Base-by-base conservation (phyloP, 805 yeast genomes). In the Candida saitoana region DNA sequence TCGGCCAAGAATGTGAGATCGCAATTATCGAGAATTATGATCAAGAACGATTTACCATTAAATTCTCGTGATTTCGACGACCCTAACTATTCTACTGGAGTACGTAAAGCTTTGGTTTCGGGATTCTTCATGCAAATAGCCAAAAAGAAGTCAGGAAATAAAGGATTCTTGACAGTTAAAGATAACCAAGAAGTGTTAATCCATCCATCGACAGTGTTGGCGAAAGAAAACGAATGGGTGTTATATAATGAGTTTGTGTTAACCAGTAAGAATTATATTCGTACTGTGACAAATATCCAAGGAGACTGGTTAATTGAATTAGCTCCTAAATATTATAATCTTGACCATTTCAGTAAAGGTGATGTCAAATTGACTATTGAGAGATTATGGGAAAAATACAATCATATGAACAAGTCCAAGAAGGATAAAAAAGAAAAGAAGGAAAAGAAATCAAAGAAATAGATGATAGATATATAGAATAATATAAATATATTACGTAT, bases 81-180 rank as follows among this genome's bases (percentile, higher is more conserved):
- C 48, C 78, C 77, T 39, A 57, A 60, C 33, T 89, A 87, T 65
- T 83, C 82, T 62, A 81, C 77, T 52, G 84, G 87, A 54, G 82
- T 93, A 49, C 76, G 95, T 43, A 86, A 84, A 61, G 96, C 98
- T 0, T 65, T 93, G 44, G 76, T 87, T 3, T 77, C 87, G n/a
- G 99, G 99, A 2, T 90, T 89, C 63, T 93, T 93, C 71, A 90
- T 93, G 98, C 99, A 93, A 69, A 95, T 87, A 42, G 98, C 97
- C 25, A 93, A 90, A 69, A 87, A 87, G 71, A 80, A 79, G 68
- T 77, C 85, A n/a, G 82, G 87, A 30, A 84, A 83, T 55, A 67
- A 67, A 50, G 90, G 87, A n/a, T 91, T 84, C 62, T 76, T 86
- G 52, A 93, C 99, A 0, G 85, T 90, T 39, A 89, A 89, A 65